Evolutionary conservation across 768 basidiomycete species (phyloP).

Genomic region (Psilocybe subaeruginosa): DNA sequence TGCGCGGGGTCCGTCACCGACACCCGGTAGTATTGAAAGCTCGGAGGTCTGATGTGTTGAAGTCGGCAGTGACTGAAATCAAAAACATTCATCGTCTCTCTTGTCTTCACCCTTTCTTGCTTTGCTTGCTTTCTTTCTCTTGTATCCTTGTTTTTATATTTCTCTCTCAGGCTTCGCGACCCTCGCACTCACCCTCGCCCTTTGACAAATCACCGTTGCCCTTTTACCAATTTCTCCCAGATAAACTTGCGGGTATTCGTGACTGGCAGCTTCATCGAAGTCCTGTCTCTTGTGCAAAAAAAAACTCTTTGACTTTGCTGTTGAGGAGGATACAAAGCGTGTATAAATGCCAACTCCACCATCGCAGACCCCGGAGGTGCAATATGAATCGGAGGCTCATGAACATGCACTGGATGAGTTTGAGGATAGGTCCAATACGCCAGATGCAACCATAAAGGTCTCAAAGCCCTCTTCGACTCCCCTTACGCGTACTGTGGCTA

Average conservation of each 20-base stretch:
- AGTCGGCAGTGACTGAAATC: background rate
- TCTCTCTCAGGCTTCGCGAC: constrained; percentile 1
- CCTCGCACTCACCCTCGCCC: background rate
- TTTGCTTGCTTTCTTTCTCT: constrained; percentile 4
- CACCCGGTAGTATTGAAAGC: background rate
- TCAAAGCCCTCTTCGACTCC: constrained; percentile 21
- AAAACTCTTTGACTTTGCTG: background rate
- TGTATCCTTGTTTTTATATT: constrained; percentile 4
- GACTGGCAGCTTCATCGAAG: background rate
- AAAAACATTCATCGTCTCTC: constrained; percentile 10
- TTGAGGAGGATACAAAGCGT: background rate
- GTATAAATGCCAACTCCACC: constrained; percentile 25
- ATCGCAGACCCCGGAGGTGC: constrained; percentile 26
- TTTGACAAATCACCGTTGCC: background rate
- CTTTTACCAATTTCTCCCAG: background rate
- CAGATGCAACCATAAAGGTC: constrained; percentile 12
- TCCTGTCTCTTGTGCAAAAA: background rate
- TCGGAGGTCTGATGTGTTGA: background rate
- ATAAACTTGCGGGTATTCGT: background rate
- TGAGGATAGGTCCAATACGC: constrained; percentile 6
- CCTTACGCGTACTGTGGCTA: constrained; percentile 73
- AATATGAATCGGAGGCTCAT: constrained; percentile 12
- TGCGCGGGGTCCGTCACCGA: constrained; percentile 9
- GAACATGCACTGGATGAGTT: constrained; percentile 6
- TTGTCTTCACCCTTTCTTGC: constrained; percentile 9